Conservation (phyloP, 805 yeast genomes). For the Blastobotrys robertii region DNA sequence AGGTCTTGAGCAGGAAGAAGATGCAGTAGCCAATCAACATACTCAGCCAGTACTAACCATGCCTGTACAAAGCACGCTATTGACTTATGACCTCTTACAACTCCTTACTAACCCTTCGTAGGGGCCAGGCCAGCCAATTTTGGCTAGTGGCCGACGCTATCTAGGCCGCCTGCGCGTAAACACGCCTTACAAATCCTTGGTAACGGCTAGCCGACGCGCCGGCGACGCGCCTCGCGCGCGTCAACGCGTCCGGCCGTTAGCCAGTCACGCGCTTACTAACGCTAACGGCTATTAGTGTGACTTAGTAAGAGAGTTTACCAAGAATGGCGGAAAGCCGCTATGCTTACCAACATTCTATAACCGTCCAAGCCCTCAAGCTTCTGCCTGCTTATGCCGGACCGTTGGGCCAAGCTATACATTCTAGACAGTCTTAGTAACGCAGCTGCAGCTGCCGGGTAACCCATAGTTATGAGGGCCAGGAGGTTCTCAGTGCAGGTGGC, state of each 20-base stretch:
- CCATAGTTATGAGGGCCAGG: too few species aligned
- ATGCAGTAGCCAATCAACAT: constrained; percentile 22
- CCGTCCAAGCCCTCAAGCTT: not conserved
- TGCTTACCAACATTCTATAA: too few species aligned
- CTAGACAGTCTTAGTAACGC: not conserved
- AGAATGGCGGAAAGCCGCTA: too few species aligned
- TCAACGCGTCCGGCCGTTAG: too few species aligned
- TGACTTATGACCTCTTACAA: not conserved
- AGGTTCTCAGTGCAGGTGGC: too few species aligned
- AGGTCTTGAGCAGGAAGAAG: constrained; percentile 60
- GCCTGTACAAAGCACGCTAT: not conserved
- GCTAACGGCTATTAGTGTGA: not conserved
- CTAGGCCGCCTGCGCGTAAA: too few species aligned
- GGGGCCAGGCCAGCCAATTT: too few species aligned
- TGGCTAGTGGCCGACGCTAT: too few species aligned
- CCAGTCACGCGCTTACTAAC: not conserved
- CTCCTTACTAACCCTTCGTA: not conserved
- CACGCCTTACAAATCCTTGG: too few species aligned
- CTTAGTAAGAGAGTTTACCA: too few species aligned
- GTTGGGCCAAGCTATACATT: not conserved
- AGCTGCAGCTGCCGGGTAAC: not conserved
- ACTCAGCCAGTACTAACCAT: not conserved
- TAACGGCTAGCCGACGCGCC: too few species aligned
- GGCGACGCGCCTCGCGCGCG: too few species aligned
- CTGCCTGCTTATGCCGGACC: not conserved